Evolutionary conservation across 371 early-diverging fungal species (phyloP), one percentile per base, ranked within the genome.

Genomic region (Mortierella sp.): DNA sequence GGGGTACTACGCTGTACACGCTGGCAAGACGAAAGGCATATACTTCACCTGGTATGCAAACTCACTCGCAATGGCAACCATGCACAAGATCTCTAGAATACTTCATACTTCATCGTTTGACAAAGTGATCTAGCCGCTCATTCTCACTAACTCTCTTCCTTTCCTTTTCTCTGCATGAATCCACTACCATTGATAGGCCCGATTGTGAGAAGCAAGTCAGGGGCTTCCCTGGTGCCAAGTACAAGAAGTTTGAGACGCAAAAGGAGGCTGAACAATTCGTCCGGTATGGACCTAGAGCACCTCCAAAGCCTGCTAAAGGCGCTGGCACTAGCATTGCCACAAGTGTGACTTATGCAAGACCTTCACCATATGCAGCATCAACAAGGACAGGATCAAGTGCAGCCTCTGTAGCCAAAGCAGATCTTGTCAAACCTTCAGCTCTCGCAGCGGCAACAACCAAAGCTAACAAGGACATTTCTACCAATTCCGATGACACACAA

Each of bases 31-130:
- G 1, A 68, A 80, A 17, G 91, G 91, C 19, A 67, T 91, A 6
- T 91, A 84, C 61, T 59, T 70, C 6, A 68, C 82, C 0, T 91
- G 91, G 88, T 54, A n/a, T n/a, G n/a, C n/a, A n/a, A n/a, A n/a
- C n/a, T n/a, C n/a, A n/a, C n/a, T n/a, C n/a, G n/a, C n/a, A n/a
- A n/a, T n/a, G n/a, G 17, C 14, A 10, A 27, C 7, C 17, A 14
- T 24, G 13, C 45, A 40, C 37, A 31, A 24, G 27, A 39, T 12
- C 25, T 25, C n/a, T n/a, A n/a, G n/a, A n/a, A n/a, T n/a, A 27
- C 48, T 14, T 25, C 48, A 4, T 2, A 0, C 21, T 19, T 12
- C 34, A 34, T 34, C 34, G 34, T 34, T 10, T 34, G 34, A 34
- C 34, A 34, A 34, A 34, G 34, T 34, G 34, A 34, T 34, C 34